Conservation (phyloP, 148 eudicot species). For the Silene uniflora region DNA sequence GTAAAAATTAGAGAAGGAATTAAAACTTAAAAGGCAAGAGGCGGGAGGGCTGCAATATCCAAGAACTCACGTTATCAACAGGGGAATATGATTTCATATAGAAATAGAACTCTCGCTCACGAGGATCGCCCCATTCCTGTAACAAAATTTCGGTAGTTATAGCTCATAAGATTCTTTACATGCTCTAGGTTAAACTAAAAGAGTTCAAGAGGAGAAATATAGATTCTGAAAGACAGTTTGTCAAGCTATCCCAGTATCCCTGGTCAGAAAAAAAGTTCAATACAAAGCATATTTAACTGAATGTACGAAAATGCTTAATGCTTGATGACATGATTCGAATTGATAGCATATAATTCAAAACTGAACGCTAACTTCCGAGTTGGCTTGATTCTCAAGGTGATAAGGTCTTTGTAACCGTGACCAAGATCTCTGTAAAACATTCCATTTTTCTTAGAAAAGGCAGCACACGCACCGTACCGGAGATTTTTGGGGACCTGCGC, state of each 20-base stretch:
- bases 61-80: slow-evolving; percentile 75
- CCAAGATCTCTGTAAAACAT: too few relatives aligned
- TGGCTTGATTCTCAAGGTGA: background rate
- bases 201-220: background rate
- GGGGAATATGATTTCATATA: slow-evolving; percentile 95
- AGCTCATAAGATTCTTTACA: slow-evolving; percentile 1
- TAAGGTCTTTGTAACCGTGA: background rate
- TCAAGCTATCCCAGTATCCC: background rate
- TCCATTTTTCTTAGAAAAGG: too few relatives aligned
- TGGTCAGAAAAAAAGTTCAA: slow-evolving; percentile 1
- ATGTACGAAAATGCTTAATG: background rate
- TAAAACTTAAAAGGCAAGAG: background rate
- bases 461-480: too few relatives aligned
- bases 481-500: too few relatives aligned
- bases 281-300: background rate
- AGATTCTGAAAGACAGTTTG: background rate
- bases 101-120: slow-evolving; percentile 66
- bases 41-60: background rate
- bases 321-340: background rate
- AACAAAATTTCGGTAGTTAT: slow-evolving; percentile 22
- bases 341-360: slow-evolving; percentile 1
- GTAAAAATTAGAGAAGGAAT: background rate
- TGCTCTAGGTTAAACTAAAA: background rate
- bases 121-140: slow-evolving; percentile 99
- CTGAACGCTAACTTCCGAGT: background rate